These are phyloP conservation scores for Citrullus mucosospermus DNA, from an alignment of 306 rosid genomes.

Conservation along the genomic window DNA sequence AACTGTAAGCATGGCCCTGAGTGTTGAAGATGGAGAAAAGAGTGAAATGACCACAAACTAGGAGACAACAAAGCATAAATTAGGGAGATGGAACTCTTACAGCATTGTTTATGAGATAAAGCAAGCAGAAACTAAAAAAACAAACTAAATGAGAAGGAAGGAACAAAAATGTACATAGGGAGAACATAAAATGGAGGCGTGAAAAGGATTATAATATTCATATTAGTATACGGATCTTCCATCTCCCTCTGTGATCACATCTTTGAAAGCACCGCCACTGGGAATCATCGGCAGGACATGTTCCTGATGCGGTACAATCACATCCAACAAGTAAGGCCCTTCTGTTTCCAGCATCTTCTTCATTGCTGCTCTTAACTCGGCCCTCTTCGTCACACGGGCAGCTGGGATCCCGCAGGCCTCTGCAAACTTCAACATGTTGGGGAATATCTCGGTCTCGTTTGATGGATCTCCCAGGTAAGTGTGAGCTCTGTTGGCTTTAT, in stretches of 20 bases:
- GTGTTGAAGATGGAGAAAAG: background rate
- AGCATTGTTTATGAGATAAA: background rate
- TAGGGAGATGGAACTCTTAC: background rate
- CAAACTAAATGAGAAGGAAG: background rate
- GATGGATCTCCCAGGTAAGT: constrained; percentile 71
- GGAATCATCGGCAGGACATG: constrained; percentile 96
- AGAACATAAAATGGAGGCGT: background rate
- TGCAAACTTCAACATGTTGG: constrained; percentile 73
- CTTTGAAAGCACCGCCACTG: constrained; percentile 78
- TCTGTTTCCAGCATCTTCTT: constrained; percentile 75
- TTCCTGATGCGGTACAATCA: constrained; percentile 86
- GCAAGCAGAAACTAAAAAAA: background rate
- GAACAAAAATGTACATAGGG: constrained; percentile 4
- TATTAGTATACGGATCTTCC: constrained; percentile 48
- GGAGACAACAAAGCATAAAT: background rate
- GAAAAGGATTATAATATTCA: background rate
- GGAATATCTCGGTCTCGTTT: constrained; percentile 49
- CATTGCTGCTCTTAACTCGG: constrained; percentile 51
- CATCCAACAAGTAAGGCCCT: constrained; percentile 70
- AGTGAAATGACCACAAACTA: background rate
- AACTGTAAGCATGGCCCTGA: background rate
- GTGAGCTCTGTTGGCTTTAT: constrained; percentile 72
- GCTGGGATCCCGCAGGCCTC: constrained; percentile 76
- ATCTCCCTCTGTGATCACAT: constrained; percentile 79
- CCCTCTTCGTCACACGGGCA: constrained; percentile 50